These are phyloP conservation scores for Echinosophora koreensis DNA, from an alignment of 306 rosid genomes.

Conservation along the genomic window DNA sequence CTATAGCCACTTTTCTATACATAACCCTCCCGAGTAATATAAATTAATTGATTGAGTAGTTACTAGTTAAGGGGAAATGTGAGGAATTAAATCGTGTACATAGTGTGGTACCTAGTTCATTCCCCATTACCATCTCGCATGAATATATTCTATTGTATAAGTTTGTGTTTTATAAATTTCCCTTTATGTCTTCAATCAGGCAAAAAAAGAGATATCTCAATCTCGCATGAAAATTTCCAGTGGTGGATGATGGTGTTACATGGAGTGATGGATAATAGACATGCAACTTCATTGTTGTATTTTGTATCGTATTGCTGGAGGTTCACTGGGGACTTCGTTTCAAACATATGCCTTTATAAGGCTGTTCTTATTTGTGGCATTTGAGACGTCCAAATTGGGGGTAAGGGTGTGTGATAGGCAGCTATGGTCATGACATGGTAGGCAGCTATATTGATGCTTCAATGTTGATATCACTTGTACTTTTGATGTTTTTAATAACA, in stretches of 20 bases:
- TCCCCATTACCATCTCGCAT: neutral
- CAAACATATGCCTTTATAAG: neutral
- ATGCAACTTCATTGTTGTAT: conserved; percentile 2
- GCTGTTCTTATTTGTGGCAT: neutral
- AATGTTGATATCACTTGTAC: conserved; percentile 1
- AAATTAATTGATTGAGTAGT: neutral
- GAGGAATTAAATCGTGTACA: neutral
- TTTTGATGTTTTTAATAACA: neutral
- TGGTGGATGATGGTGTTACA: neutral
- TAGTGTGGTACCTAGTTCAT: neutral
- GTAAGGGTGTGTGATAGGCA: neutral
- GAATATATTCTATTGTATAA: neutral
- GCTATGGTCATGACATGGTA: no score
- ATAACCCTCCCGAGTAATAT: neutral
- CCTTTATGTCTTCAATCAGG: conserved; percentile 29
- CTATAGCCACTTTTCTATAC: neutral
- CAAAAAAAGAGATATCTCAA: neutral
- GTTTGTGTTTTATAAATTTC: neutral
- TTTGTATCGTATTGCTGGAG: neutral
- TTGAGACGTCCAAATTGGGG: neutral
- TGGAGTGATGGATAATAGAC: conserved; percentile 1
- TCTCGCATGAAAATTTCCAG: neutral
- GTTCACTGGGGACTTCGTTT: neutral
- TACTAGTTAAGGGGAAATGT: neutral
- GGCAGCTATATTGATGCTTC: neutral